Evolutionary conservation across 805 yeast genomes (phyloP).

Genomic region (Kluyveromyces dobzhanskii): DNA sequence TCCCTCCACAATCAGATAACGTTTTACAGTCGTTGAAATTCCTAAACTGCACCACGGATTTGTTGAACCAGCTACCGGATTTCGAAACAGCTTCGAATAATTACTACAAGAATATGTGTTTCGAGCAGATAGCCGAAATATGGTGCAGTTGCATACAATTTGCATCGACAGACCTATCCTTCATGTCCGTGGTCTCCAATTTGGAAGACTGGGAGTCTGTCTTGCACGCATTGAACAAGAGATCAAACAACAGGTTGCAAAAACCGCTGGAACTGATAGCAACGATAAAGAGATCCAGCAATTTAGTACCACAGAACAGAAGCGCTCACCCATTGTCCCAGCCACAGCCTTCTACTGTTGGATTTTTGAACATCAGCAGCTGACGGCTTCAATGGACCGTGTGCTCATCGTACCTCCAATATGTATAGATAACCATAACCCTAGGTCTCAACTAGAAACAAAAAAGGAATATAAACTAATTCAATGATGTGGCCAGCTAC

Average conservation of each 20-base stretch:
- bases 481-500: neutral
- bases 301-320: neutral
- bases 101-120: conserved; percentile 29
- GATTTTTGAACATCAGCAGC: conserved; percentile 4
- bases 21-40: conserved; percentile 22
- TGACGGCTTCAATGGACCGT: no score
- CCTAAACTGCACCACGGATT: conserved; percentile 23
- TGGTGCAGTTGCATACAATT: conserved; percentile 27
- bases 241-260: conserved; percentile 17
- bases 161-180: conserved; percentile 16
- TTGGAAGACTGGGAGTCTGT: conserved; percentile 15
- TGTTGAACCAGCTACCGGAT: conserved; percentile 24
- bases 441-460: no score
- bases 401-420: no score
- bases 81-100: conserved; percentile 28
- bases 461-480: no score
- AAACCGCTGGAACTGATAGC: conserved; percentile 18
- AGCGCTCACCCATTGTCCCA: neutral
- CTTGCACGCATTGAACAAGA: conserved; percentile 19
- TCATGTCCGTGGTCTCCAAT: conserved; percentile 12
- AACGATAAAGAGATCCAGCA: neutral
- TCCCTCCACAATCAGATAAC: conserved; percentile 25
- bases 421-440: no score
- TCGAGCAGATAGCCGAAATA: conserved; percentile 27
- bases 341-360: neutral